These are phyloP conservation scores for Salvia miltiorrhiza DNA, from an alignment of 257 asterid species.

Conservation along the genomic window DNA sequence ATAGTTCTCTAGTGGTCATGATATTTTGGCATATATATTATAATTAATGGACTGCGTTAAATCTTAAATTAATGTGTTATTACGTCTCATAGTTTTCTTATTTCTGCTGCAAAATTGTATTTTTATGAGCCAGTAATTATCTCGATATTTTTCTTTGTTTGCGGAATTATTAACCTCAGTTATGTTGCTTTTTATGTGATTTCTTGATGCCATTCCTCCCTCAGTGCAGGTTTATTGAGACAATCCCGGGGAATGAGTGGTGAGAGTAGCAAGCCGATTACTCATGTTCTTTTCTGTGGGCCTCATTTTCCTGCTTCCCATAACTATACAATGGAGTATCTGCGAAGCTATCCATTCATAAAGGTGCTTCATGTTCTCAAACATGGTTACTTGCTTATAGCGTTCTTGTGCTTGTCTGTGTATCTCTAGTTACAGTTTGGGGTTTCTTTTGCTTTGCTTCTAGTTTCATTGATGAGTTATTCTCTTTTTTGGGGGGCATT, in stretches of 20 bases:
- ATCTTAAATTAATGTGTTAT: background rate
- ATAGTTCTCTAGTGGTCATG: too few relatives aligned
- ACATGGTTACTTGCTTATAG: background rate
- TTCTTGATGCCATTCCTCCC: constrained; percentile 8
- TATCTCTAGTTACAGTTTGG: too few relatives aligned
- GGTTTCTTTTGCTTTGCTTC: too few relatives aligned
- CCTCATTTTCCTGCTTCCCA: constrained; percentile 74
- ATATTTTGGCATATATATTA: background rate
- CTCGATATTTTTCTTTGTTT: constrained; percentile 1
- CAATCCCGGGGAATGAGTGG: constrained; percentile 34
- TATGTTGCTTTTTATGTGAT: background rate
- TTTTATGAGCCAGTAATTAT: too few relatives aligned
- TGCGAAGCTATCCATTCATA: constrained; percentile 54
- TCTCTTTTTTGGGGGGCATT: too few relatives aligned
- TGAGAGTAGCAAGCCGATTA: constrained; percentile 26
- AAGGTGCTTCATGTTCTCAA: constrained; percentile 41
- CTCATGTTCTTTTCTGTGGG: constrained; percentile 84
- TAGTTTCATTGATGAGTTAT: background rate
- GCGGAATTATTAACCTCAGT: constrained; percentile 3
- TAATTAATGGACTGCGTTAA: background rate
- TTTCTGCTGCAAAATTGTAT: background rate
- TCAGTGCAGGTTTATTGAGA: constrained; percentile 32
- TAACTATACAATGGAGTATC: constrained; percentile 66
- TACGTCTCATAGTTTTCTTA: background rate
- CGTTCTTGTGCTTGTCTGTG: background rate